Evolutionary conservation across 2,329 filamentous ascomycete genomes (phyloP).

Genomic region (Beauveria medogensis): DNA sequence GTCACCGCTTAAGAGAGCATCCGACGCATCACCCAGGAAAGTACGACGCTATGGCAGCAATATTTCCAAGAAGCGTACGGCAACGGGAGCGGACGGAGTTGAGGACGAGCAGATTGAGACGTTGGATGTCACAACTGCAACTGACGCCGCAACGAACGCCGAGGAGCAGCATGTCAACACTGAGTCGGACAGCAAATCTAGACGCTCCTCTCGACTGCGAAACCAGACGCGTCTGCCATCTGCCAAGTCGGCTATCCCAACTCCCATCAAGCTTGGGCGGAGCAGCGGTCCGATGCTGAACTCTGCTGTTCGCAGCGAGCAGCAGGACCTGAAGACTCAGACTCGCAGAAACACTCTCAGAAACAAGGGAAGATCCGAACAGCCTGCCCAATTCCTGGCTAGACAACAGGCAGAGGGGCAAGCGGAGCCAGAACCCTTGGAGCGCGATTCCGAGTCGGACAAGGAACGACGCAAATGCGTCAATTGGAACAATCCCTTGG

Average conservation of each 20-base stretch:
- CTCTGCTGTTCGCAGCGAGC: slow-evolving; percentile 21
- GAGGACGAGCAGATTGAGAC: slow-evolving; percentile 1
- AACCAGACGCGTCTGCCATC: slow-evolving; percentile 11
- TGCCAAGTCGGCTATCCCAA: slow-evolving; percentile 27
- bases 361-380: slow-evolving; percentile 29
- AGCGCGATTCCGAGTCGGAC: slow-evolving; percentile 12
- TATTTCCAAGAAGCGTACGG: not conserved
- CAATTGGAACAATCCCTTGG: slow-evolving; percentile 27
- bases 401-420: slow-evolving; percentile 19
- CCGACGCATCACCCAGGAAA: slow-evolving; percentile 20
- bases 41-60: slow-evolving; percentile 15
- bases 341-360: slow-evolving; percentile 27
- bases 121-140: not conserved
- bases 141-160: not conserved
- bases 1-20: slow-evolving; percentile 16
- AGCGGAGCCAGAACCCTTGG: slow-evolving; percentile 16
- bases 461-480: slow-evolving; percentile 22
- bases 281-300: slow-evolving; percentile 16
- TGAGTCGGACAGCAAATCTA: slow-evolving; percentile 15
- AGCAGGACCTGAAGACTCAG: slow-evolving; percentile 22
- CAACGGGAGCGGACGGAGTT: not conserved
- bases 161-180: slow-evolving; percentile 13
- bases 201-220: slow-evolving; percentile 28
- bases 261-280: slow-evolving; percentile 25
- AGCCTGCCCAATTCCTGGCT: slow-evolving; percentile 27